Percentiles rank a stretch among this genome's conserved stretches.
phyloP scores from a whole-genome alignment of 345 rosid genomes.

The Citrus unshiu region DNA sequence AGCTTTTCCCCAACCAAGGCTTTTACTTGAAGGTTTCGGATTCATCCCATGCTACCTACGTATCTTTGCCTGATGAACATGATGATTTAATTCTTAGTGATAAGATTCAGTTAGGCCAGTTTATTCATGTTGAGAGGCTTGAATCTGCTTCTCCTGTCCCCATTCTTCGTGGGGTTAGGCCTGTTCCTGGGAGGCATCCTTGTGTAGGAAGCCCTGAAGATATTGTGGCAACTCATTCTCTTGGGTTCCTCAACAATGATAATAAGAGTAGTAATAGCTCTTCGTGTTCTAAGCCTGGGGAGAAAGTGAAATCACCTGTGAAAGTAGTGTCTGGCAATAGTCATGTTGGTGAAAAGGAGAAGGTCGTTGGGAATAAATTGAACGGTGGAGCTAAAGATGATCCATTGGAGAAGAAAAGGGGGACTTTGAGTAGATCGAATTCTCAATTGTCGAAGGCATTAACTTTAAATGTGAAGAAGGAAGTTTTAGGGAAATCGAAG shows the following conservation, averaged over 20 bases:
- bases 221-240: slow-evolving; percentile 78
- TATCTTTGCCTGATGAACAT: slow-evolving; percentile 92
- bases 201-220: slow-evolving; percentile 98
- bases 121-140: slow-evolving; percentile 89
- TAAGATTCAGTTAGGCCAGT: slow-evolving; percentile 93
- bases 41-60: slow-evolving; percentile 96
- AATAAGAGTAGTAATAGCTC: slow-evolving; percentile 22
- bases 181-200: slow-evolving; percentile 92
- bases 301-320: slow-evolving; percentile 40
- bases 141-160: slow-evolving; percentile 95
- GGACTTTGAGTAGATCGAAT: slow-evolving; percentile 45
- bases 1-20: slow-evolving; percentile 85
- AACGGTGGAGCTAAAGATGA: slow-evolving; percentile 55
- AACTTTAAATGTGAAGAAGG: slow-evolving; percentile 59
- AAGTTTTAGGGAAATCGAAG: slow-evolving; percentile 48
- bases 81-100: slow-evolving; percentile 93
- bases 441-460: slow-evolving; percentile 47
- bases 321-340: slow-evolving; percentile 27
- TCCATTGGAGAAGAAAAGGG: slow-evolving; percentile 31
- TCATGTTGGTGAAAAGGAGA: slow-evolving; percentile 46
- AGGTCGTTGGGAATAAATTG: slow-evolving; percentile 34
- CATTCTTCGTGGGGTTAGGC: slow-evolving; percentile 85
- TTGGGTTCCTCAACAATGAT: slow-evolving; percentile 57
- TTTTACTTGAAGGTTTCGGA: slow-evolving; percentile 96
- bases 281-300: slow-evolving; percentile 41